A percentile compares a stretch with the other conserved stretches of the same genome.
Conservation (phyloP, 257 asterid species). For the Solanum etuberosum region DNA sequence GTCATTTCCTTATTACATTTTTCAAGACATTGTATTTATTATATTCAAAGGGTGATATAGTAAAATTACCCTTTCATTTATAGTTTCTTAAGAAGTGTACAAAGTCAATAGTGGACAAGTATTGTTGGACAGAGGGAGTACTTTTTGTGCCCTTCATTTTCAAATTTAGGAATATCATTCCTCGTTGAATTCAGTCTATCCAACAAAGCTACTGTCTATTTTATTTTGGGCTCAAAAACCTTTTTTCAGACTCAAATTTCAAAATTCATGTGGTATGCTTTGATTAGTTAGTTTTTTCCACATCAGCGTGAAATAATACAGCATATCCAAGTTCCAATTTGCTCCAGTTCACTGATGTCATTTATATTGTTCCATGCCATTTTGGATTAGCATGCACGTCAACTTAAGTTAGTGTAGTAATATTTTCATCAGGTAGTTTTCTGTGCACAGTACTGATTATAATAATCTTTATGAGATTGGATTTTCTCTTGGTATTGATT, state of each 20-base stretch:
- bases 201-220: background rate
- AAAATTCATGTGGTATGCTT: background rate
- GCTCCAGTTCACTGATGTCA: background rate
- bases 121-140: too few species aligned
- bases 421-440: background rate
- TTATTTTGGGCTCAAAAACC: background rate
- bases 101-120: too few species aligned
- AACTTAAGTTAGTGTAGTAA: background rate
- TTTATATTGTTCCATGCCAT: background rate
- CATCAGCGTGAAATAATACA: background rate
- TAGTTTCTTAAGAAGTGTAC: too few species aligned
- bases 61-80: too few species aligned
- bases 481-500: background rate
- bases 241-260: background rate
- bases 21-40: too few species aligned
- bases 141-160: background rate
- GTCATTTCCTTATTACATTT: too few species aligned
- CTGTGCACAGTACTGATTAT: background rate
- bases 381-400: background rate
- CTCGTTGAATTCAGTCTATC: background rate
- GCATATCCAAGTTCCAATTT: background rate
- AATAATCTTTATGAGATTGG: background rate
- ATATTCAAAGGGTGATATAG: too few species aligned
- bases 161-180: background rate
- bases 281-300: background rate